Evolutionary conservation across 352 stramenopile genomes (phyloP), one percentile per base, ranked within the genome.

Genomic region (Pythium pyrilobum): DNA sequence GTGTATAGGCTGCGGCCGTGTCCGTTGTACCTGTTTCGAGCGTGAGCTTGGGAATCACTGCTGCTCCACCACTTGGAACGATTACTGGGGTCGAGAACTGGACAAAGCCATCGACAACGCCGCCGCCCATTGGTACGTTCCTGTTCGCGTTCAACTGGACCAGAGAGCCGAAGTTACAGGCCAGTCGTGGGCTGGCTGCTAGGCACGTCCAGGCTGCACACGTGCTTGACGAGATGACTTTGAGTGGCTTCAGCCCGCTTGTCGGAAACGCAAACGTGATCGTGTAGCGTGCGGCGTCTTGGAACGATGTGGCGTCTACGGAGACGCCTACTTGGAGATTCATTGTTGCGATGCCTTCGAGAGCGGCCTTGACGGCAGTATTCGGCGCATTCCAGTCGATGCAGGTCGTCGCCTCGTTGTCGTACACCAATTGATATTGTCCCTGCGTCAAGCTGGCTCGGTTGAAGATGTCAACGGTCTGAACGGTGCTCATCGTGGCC

Each of bases 381-480:
- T 64, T 60, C 0, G 68, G 40, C 3, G 74, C 75, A 27, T 88
- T 71, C 81, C 77, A 89, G 24, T 53, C 38, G 7, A 91, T 77
- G 18, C 81, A 91, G 0, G n/a, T 9, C 0, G 77, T 80, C 9
- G 65, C 44, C 16, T 52, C 31, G 3, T 45, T 54, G 10, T 66
- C 52, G 38, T 91, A 91, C 6, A 67, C 41, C 1, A 91, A 52
- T 47, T 75, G 64, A 46, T 76, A 91, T 36, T 77, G 61, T 0
- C 81, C 77, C 39, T 81, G 64, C 1, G 41, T 73, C 18, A 89
- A 41, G 28, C 66, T 81, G 16, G 37, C 65, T 8, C 50, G 44
- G 20, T 83, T 81, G 46, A 85, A 81, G 1, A 91, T 47, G 32
- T 87, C 77, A 24, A 91, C 44, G 0, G 74, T 87, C 33, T 91